Evolutionary conservation across 164 flowering plant genomes (phyloP).

Genomic region (Nymphaea colorata): DNA sequence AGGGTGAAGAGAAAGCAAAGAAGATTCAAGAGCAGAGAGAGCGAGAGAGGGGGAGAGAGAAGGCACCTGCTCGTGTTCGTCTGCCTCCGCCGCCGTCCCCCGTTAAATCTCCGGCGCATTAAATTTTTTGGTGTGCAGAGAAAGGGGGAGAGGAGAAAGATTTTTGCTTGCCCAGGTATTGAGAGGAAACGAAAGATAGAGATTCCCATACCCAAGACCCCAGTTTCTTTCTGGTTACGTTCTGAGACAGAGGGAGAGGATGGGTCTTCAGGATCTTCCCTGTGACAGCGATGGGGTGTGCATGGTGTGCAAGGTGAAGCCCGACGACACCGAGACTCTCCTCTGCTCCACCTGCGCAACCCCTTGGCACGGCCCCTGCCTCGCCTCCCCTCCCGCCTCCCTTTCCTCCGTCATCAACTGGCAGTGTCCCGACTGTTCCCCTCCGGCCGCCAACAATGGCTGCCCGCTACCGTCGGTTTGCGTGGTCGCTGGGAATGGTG

Average conservation of each 20-base stretch:
- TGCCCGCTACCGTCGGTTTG: not conserved
- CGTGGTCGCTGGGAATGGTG: slow-evolving; percentile 5
- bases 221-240: too few relatives aligned
- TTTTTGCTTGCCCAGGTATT: too few relatives aligned
- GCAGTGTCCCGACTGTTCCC: slow-evolving; percentile 81
- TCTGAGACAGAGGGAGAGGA: not conserved
- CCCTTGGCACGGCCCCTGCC: slow-evolving; percentile 75
- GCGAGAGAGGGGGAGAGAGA: too few relatives aligned
- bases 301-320: slow-evolving; percentile 51
- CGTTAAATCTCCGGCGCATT: too few relatives aligned
- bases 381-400: slow-evolving; percentile 27
- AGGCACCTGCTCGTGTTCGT: too few relatives aligned
- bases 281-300: slow-evolving; percentile 74
- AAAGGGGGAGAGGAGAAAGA: too few relatives aligned
- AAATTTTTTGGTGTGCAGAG: too few relatives aligned
- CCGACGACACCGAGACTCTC: slow-evolving; percentile 34
- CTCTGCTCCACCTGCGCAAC: slow-evolving; percentile 60
- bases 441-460: slow-evolving; percentile 1
- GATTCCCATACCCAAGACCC: too few relatives aligned
- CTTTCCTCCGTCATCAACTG: slow-evolving; percentile 33
- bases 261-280: slow-evolving; percentile 29
- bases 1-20: too few relatives aligned
- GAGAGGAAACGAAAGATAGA: too few relatives aligned
- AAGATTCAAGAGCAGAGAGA: too few relatives aligned
- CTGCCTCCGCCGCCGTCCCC: too few relatives aligned